Evolutionary conservation across 2,329 filamentous ascomycete species (phyloP).

Genomic region (Metarhizium humberi): DNA sequence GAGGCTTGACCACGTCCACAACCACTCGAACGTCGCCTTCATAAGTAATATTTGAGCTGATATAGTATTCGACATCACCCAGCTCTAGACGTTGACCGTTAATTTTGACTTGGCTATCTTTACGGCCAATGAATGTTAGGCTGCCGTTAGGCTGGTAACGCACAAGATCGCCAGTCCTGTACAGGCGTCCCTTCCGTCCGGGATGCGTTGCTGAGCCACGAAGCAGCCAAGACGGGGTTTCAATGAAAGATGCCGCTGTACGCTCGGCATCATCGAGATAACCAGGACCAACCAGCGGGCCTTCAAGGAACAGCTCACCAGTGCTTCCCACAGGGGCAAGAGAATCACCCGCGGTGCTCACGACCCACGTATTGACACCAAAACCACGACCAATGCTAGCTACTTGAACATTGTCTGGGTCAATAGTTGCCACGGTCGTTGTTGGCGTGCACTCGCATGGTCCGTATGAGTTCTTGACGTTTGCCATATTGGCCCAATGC

Average conservation of each 20-base stretch:
- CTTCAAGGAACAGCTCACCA: conserved; percentile 14
- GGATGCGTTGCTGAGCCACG: conserved; percentile 14
- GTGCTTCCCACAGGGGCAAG: conserved; percentile 11
- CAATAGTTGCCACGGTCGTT: not conserved
- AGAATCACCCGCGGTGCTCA: conserved; percentile 4
- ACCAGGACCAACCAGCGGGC: conserved; percentile 32
- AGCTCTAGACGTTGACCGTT: conserved; percentile 14
- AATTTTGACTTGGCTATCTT: conserved; percentile 12
- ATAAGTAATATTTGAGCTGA: not conserved
- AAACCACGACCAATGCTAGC: conserved; percentile 6
- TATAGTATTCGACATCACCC: conserved; percentile 10
- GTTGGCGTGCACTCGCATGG: not conserved
- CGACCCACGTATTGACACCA: conserved; percentile 12
- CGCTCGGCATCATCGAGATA: conserved; percentile 30
- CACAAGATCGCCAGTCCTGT: conserved; percentile 13
- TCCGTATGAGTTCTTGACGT: conserved; percentile 9
- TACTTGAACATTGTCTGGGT: not conserved
- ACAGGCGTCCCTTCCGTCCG: conserved; percentile 9
- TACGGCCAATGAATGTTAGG: conserved; percentile 10
- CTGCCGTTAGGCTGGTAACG: conserved; percentile 1
- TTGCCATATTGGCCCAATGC: not conserved
- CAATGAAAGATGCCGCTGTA: conserved; percentile 19
- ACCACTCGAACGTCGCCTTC: not conserved
- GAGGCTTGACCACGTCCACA: not conserved
- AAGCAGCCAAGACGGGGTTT: conserved; percentile 1